phyloP scores from a whole-genome alignment of 805 yeast species.

The Yarrowia sp. region DNA sequence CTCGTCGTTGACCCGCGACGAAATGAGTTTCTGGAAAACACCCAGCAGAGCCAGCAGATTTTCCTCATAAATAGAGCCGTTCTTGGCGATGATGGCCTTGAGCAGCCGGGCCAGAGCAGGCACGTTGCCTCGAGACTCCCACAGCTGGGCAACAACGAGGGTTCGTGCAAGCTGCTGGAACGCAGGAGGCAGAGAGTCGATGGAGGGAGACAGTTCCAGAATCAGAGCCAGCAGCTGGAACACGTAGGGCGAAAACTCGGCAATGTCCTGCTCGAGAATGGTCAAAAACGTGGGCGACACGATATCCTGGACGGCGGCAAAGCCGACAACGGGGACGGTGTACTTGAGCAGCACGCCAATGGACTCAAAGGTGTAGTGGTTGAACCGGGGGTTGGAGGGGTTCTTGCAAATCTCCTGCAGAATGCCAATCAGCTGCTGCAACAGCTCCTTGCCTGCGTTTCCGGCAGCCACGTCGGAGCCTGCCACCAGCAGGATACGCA shows the following conservation, averaged over 20 bases:
- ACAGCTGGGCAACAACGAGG: conserved; percentile 82
- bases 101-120: conserved; percentile 90
- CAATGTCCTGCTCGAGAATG: conserved; percentile 81
- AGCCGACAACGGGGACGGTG: conserved; percentile 50
- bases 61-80: conserved; percentile 51
- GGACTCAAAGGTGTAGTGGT: conserved; percentile 90
- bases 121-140: conserved; percentile 93
- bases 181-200: conserved; percentile 64
- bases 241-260: conserved; percentile 91
- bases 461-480: conserved; percentile 30
- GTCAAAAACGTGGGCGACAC: conserved; percentile 70
- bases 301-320: conserved; percentile 55
- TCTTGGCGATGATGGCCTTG: conserved; percentile 64
- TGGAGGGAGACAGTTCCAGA: conserved; percentile 63
- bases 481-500: conserved; percentile 81
- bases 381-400: conserved; percentile 94
- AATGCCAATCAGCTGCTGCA: conserved; percentile 73
- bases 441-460: conserved; percentile 57
- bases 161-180: conserved; percentile 78
- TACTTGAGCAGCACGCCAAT: conserved; percentile 76
- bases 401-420: conserved; percentile 76
- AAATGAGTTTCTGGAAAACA: conserved; percentile 91
- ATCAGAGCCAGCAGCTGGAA: conserved; percentile 87
- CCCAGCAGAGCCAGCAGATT: conserved; percentile 81
- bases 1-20: conserved; percentile 80